Conservation (phyloP, 75 land plant genomes). For the Gnetum montanum region DNA sequence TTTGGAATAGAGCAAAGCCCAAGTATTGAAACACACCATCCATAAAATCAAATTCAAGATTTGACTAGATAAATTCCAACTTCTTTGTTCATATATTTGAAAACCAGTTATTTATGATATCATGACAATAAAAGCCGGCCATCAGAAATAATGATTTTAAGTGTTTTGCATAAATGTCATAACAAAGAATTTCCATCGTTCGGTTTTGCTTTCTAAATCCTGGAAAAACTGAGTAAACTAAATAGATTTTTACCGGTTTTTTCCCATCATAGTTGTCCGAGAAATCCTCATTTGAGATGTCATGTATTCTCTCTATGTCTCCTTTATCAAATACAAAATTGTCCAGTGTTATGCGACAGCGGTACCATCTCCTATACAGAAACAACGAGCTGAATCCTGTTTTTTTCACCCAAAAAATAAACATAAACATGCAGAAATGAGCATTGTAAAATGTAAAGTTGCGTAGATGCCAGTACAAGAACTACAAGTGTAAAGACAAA, state of each 20-base stretch:
- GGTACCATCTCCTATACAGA: conserved; percentile 75
- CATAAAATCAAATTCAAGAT: too few relatives aligned
- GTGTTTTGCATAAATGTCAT: too few relatives aligned
- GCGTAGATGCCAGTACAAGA: background rate
- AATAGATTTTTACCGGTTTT: conserved; percentile 55
- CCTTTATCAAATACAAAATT: conserved; percentile 52
- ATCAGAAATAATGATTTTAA: too few relatives aligned
- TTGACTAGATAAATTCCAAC: too few relatives aligned
- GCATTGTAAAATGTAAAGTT: conserved; percentile 1
- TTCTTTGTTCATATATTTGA: too few relatives aligned
- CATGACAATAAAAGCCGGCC: too few relatives aligned
- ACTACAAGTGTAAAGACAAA: background rate
- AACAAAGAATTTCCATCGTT: too few relatives aligned
- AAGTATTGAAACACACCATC: too few relatives aligned
- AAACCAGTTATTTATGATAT: too few relatives aligned
- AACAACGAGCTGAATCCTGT: conserved; percentile 42
- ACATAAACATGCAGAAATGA: background rate
- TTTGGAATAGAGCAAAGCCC: too few relatives aligned
- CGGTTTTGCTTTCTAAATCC: too few relatives aligned
- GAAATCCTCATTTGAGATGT: conserved; percentile 53
- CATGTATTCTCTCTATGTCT: conserved; percentile 44
- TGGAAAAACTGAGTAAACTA: too few relatives aligned
- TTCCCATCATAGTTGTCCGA: conserved; percentile 44
- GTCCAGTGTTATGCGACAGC: conserved; percentile 56
- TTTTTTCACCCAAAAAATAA: background rate